Base-by-base conservation (phyloP, 2,329 filamentous ascomycete genomes). In the Ophiostoma himal-ulmi region DNA sequence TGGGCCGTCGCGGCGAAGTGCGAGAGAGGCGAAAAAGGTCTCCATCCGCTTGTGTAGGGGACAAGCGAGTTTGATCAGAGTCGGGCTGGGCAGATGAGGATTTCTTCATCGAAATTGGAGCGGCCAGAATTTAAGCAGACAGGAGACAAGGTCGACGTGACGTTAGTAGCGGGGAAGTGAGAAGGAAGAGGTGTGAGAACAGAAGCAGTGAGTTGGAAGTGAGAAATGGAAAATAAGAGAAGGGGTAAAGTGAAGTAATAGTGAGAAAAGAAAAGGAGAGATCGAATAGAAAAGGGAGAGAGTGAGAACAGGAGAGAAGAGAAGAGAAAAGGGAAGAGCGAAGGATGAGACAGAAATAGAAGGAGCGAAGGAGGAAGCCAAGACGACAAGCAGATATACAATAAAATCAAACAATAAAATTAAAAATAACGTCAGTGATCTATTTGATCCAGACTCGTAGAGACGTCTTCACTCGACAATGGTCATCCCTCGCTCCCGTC, bases 91-190 rank as follows among this genome's bases (percentile, higher is more conserved):
- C 81, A 80, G 83, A 79, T 75, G 81, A 85, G 80, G 80, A 80
- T 84, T 86, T 81, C 84, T 86, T 88, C 86, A 88, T 88, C 85
- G 86, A 88, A 82, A 73, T 71, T 17, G 67, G 68, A 54, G 22
- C 65, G 37, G 13, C 52, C 60, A 68, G 68, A 68, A 68, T 10
- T 39, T 54, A n/a, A 60, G 30, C 30, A 41, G 36, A 65, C 34
- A 64, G 17, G 34, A 36, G 62, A 36, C 36, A 65, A 37, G 39
- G 52, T 48, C 54, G 13, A 44, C 37, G 39, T 26, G 5, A 26
- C 4, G 64, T 52, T 17, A 5, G 52, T 41, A 20, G 14, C 13
- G 26, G 22, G 6, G 20, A 39, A 39, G 30, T 37, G 7, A 22
- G 14, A 11, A 13, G 3, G 30, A 26, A 14, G 36, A 17, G 37